Conservation (phyloP, 23 red algal genomes). For the Gracilaria caudata region DNA sequence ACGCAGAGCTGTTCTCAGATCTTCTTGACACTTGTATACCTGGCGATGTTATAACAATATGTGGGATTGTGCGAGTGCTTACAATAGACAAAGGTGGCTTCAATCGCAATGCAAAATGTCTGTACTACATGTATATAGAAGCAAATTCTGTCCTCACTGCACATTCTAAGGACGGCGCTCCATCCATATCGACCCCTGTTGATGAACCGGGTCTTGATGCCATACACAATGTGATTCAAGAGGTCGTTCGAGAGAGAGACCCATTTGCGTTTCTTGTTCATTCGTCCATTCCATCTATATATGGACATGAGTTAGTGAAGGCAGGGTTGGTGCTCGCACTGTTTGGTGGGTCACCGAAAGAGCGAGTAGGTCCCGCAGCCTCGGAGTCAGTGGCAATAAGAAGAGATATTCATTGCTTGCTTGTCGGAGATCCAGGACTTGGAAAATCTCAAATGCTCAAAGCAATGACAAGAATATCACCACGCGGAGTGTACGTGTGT, state of each 20-base stretch:
- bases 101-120: constrained; percentile 66
- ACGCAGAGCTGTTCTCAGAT: constrained; percentile 88
- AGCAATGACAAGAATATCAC: constrained; percentile 77
- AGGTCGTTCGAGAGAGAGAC: constrained; percentile 70
- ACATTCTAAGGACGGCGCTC: constrained; percentile 44
- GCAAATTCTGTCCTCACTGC: constrained; percentile 75
- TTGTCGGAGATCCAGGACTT: constrained; percentile 96
- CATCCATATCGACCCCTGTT: neutral
- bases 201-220: constrained; percentile 52
- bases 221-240: constrained; percentile 55
- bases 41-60: constrained; percentile 87
- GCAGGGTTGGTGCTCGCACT: constrained; percentile 87
- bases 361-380: constrained; percentile 38
- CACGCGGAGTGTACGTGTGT: constrained; percentile 94
- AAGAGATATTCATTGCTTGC: constrained; percentile 83
- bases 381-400: constrained; percentile 63
- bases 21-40: constrained; percentile 90
- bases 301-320: constrained; percentile 98
- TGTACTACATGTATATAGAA: constrained; percentile 96
- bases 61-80: constrained; percentile 79
- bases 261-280: constrained; percentile 88
- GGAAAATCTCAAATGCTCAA: constrained; percentile 99
- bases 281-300: constrained; percentile 91
- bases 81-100: constrained; percentile 66
- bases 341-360: constrained; percentile 80